These are phyloP conservation scores for Bryoglossum gracile DNA, from an alignment of 495 filamentous ascomycete species.

Conservation along the genomic window DNA sequence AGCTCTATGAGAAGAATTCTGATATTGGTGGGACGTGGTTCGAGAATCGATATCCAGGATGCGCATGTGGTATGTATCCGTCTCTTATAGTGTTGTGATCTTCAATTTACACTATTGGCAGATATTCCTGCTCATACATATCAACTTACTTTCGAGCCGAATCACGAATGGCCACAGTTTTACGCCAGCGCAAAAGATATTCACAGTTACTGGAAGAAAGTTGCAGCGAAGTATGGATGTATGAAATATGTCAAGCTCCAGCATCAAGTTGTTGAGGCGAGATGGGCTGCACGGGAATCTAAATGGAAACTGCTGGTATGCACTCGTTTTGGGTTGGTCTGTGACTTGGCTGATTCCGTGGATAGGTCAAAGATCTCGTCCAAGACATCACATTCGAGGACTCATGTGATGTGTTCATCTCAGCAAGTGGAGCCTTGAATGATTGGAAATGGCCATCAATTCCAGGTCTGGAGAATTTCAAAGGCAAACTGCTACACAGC, in stretches of 20 bases:
- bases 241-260: slow-evolving; percentile 37
- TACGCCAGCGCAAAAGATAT: slow-evolving; percentile 49
- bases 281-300: slow-evolving; percentile 37
- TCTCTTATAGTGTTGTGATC: no score
- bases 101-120: slow-evolving; percentile 14
- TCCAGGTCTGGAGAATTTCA: slow-evolving; percentile 39
- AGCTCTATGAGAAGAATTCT: slow-evolving; percentile 61
- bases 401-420: slow-evolving; percentile 43
- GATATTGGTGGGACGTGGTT: slow-evolving; percentile 50
- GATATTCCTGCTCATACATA: slow-evolving; percentile 55
- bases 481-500: slow-evolving; percentile 44
- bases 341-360: background rate
- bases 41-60: slow-evolving; percentile 53
- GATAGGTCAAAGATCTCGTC: slow-evolving; percentile 5
- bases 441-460: slow-evolving; percentile 41
- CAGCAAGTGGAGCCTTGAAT: slow-evolving; percentile 51
- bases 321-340: background rate
- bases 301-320: slow-evolving; percentile 38
- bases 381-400: slow-evolving; percentile 32
- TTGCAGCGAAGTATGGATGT: slow-evolving; percentile 44
- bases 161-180: slow-evolving; percentile 47
- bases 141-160: slow-evolving; percentile 43
- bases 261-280: slow-evolving; percentile 37
- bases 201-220: slow-evolving; percentile 43
- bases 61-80: slow-evolving; percentile 36